A percentile compares a stretch with the other conserved stretches of the same genome.
These are phyloP conservation scores for Ceratocystis eucalypticola DNA, from an alignment of 2,329 filamentous ascomycete genomes.

Conservation along the genomic window DNA sequence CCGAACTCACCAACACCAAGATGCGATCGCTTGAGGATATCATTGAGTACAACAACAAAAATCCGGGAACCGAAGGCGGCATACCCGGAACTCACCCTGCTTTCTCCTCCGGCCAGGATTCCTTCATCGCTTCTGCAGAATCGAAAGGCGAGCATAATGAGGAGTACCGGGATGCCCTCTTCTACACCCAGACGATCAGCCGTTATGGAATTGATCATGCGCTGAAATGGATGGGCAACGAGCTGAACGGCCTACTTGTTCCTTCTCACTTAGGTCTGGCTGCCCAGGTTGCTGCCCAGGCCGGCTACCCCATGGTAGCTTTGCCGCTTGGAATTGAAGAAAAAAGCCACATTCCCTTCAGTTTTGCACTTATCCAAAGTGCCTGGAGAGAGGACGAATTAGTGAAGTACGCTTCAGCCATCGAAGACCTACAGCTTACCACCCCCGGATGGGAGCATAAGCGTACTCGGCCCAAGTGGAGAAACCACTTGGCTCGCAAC, in stretches of 20 bases:
- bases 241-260: slow-evolving; percentile 51
- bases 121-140: slow-evolving; percentile 49
- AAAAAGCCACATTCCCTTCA: slow-evolving; percentile 27
- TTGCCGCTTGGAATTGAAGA: slow-evolving; percentile 47
- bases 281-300: slow-evolving; percentile 58
- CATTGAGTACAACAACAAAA: slow-evolving; percentile 27
- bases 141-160: slow-evolving; percentile 48
- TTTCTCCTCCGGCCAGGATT: slow-evolving; percentile 57
- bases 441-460: slow-evolving; percentile 31
- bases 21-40: no score
- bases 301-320: slow-evolving; percentile 60
- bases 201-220: slow-evolving; percentile 59
- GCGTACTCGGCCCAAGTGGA: slow-evolving; percentile 39
- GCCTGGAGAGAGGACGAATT: slow-evolving; percentile 46
- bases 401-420: slow-evolving; percentile 48
- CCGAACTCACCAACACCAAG: no score
- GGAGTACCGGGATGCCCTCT: slow-evolving; percentile 53
- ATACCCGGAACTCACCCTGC: slow-evolving; percentile 44
- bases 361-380: slow-evolving; percentile 44
- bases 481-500: slow-evolving; percentile 36
- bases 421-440: slow-evolving; percentile 42
- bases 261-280: slow-evolving; percentile 55
- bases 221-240: slow-evolving; percentile 28
- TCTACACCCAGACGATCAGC: slow-evolving; percentile 44
- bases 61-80: slow-evolving; percentile 55